Evolutionary conservation across 23 red algal genomes (phyloP), one percentile per base, ranked within the genome.

Genomic region (Gracilaria domingensis): DNA sequence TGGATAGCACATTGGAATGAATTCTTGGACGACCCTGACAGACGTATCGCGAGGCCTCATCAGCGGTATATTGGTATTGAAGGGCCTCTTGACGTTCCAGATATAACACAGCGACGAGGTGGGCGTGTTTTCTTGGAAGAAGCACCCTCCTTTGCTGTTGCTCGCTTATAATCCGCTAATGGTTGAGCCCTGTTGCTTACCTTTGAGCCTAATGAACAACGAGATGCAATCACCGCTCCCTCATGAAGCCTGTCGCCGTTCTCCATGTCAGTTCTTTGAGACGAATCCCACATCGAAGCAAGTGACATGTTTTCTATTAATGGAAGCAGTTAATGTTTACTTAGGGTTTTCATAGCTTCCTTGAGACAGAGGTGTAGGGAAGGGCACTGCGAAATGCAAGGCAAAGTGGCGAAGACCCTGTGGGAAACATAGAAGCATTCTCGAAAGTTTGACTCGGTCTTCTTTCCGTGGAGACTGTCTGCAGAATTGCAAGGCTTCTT

Each of bases 1-100:
- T 99, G 97, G 97, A 59, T 99, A 50, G 89, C 93, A 23, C 97
- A 99, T 65, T 96, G 93, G 90, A 79, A 83, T 26, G 97, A 99
- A 91, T 91, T 88, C 32, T 67, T 98, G 12, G 95, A 90, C 66
- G 95, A 98, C 58, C 80, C 55, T 29, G 95, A 98, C 30, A 65
- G 76, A 20, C 82, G 90, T 30, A 98, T 98, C 57, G 75, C 87
- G 26, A 50, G 94, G 20, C 94, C 94, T 21, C 87, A 86, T 51
- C 94, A 96, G 78, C 24, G n/a, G 35, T 96, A 87, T 39, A 56
- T 82, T 5, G 94, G 94, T 5, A 57, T 55, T 12, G 54, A 74
- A 30, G 88, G 88, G 44, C 94, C 82, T 11, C 14, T 47, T 13
- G 57, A 93, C 5, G 74, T 93, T 29, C 57, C 79, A 35, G 69